phyloP scores from a whole-genome alignment of 2,329 filamentous ascomycete genomes.

The Cladosporium cucumerinum region DNA sequence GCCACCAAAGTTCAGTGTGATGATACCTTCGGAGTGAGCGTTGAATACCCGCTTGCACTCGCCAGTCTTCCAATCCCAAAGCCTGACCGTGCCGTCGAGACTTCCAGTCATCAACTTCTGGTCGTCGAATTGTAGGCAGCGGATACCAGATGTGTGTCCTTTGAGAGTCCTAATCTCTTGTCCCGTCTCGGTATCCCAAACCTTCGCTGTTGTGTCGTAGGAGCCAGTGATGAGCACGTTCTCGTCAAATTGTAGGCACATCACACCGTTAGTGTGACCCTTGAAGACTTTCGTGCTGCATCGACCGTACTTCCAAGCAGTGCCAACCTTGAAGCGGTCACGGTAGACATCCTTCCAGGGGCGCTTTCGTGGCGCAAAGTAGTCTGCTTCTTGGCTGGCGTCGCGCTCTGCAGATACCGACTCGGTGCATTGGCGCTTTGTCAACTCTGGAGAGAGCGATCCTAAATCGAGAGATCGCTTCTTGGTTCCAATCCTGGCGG shows the following conservation, averaged over 20 bases:
- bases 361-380: slow-evolving; percentile 53
- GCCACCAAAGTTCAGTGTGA: slow-evolving; percentile 82
- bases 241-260: slow-evolving; percentile 77
- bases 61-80: slow-evolving; percentile 97
- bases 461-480: slow-evolving; percentile 20
- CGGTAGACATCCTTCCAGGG: slow-evolving; percentile 98
- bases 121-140: slow-evolving; percentile 90
- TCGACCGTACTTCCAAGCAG: slow-evolving; percentile 94
- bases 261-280: slow-evolving; percentile 84
- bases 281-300: slow-evolving; percentile 80
- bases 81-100: slow-evolving; percentile 79
- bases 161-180: slow-evolving; percentile 78
- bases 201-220: slow-evolving; percentile 91
- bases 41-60: slow-evolving; percentile 77
- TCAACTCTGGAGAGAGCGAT: slow-evolving; percentile 24
- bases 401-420: slow-evolving; percentile 19
- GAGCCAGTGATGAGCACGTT: slow-evolving; percentile 89
- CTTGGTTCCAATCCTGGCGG: slow-evolving; percentile 7
- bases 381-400: slow-evolving; percentile 26
- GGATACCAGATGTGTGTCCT: slow-evolving; percentile 79
- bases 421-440: slow-evolving; percentile 28
- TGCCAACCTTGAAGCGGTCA: slow-evolving; percentile 90
- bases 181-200: slow-evolving; percentile 91
- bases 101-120: slow-evolving; percentile 87
- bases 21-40: slow-evolving; percentile 77